Evolutionary conservation across 495 filamentous ascomycete species (phyloP).

Genomic region (Cryomyces minteri): DNA sequence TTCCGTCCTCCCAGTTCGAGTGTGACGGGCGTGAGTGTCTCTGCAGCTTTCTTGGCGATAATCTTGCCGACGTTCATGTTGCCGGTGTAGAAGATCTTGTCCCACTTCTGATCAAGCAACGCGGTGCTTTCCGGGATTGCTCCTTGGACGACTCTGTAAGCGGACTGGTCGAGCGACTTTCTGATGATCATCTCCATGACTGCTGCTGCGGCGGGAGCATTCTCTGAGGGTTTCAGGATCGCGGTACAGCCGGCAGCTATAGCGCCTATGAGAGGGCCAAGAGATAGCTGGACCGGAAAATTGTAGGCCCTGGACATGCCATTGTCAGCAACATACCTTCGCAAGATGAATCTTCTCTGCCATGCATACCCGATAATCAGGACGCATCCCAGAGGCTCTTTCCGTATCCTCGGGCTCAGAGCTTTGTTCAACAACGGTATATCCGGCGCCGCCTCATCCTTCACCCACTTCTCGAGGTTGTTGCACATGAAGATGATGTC

Average conservation of each 20-base stretch:
- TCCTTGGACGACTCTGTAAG: conserved; percentile 67
- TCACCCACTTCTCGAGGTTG: conserved; percentile 62
- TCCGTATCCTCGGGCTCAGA: conserved; percentile 58
- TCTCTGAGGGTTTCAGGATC: conserved; percentile 79
- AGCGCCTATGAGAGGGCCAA: conserved; percentile 71
- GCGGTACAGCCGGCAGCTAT: conserved; percentile 84
- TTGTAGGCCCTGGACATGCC: conserved; percentile 50
- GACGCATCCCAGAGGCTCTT: conserved; percentile 73
- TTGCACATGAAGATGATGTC: conserved; percentile 61
- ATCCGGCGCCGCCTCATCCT: conserved; percentile 59
- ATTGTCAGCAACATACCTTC: background rate
- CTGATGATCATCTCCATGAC: conserved; percentile 61
- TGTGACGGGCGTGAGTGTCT: conserved; percentile 72
- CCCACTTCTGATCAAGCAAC: conserved; percentile 77
- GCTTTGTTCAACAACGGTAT: conserved; percentile 45
- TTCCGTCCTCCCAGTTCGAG: conserved; percentile 86
- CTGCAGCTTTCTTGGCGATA: conserved; percentile 80
- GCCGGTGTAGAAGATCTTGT: conserved; percentile 96
- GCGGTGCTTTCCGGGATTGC: conserved; percentile 60
- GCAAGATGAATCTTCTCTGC: background rate
- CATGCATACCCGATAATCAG: conserved; percentile 61
- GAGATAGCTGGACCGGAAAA: conserved; percentile 64
- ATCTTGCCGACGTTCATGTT: conserved; percentile 59
- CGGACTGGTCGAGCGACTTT: conserved; percentile 53
- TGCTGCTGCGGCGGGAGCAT: conserved; percentile 53